phyloP scores from a whole-genome alignment of 2,329 filamentous ascomycete species.

The Fusarium luffae region DNA sequence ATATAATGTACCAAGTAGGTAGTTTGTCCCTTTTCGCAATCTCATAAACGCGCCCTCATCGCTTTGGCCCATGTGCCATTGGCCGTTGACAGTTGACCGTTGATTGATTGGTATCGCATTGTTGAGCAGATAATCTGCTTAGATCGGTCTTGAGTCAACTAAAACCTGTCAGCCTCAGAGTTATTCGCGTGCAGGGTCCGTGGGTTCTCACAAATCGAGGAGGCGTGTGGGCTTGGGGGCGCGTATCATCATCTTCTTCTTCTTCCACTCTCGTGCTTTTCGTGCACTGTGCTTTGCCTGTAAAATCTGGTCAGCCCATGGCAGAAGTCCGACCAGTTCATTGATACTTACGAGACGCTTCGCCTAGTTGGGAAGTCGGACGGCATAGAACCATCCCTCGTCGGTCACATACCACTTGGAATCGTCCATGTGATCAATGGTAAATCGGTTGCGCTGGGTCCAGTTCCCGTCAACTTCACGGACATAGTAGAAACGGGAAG shows the following conservation, averaged over 20 bases:
- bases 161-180: not conserved
- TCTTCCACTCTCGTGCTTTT: not conserved
- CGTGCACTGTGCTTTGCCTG: conserved; percentile 12
- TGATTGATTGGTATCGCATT: not conserved
- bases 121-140: not conserved
- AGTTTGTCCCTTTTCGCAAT: not conserved
- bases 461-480: conserved; percentile 70
- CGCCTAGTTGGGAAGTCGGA: conserved; percentile 59
- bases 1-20: conserved; percentile 8
- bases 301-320: conserved; percentile 7
- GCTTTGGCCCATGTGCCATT: not conserved
- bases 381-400: conserved; percentile 70
- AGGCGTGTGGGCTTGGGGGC: not conserved
- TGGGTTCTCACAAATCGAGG: conserved; percentile 8
- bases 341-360: conserved; percentile 20
- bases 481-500: conserved; percentile 69
- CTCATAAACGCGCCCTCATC: not conserved
- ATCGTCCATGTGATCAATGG: conserved; percentile 68
- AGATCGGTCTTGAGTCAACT: conserved; percentile 19
- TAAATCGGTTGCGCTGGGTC: conserved; percentile 68
- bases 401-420: conserved; percentile 69
- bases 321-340: not conserved
- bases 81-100: not conserved
- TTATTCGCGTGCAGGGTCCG: not conserved
- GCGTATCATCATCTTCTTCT: conserved; percentile 7